phyloP scores from a whole-genome alignment of 2,329 filamentous ascomycete genomes.

The Tolypocladium sp. region DNA sequence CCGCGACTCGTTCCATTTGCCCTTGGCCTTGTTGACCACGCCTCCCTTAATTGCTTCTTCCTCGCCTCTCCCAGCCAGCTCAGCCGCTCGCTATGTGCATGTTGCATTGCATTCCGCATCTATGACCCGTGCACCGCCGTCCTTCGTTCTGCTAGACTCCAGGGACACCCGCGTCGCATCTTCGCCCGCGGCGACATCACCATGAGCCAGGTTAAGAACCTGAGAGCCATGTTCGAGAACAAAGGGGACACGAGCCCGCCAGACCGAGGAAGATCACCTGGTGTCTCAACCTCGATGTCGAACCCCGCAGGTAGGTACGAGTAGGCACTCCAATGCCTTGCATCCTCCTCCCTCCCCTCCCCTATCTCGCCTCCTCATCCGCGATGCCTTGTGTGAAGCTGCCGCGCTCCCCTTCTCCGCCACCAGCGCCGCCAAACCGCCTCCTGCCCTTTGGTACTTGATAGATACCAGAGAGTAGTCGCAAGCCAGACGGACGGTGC shows the following conservation, averaged over 20 bases:
- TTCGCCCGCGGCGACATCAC: conserved; percentile 17
- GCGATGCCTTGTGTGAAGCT: neutral
- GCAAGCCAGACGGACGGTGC: neutral
- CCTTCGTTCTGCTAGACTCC: neutral
- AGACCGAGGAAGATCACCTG: conserved; percentile 62
- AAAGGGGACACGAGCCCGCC: conserved; percentile 57
- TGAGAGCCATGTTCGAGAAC: conserved; percentile 73
- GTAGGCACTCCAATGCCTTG: neutral
- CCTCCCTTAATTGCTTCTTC: neutral
- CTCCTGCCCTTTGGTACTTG: neutral
- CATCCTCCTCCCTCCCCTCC: neutral
- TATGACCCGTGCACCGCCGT: neutral
- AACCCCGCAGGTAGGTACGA: conserved; percentile 13
- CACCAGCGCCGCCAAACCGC: neutral
- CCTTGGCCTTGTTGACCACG: neutral
- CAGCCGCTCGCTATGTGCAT: neutral
- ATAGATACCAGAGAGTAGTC: neutral
- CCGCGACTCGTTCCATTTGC: neutral
- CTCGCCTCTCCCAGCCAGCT: neutral
- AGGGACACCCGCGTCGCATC: neutral
- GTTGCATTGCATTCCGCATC: neutral
- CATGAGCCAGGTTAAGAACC: conserved; percentile 64
- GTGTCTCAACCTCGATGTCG: conserved; percentile 26
- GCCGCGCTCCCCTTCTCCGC: neutral
- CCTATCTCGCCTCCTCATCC: neutral